Percentiles rank a stretch among this genome's conserved stretches.
These are phyloP conservation scores for Galerina sulciceps DNA, from an alignment of 768 basidiomycete species.

Conservation along the genomic window DNA sequence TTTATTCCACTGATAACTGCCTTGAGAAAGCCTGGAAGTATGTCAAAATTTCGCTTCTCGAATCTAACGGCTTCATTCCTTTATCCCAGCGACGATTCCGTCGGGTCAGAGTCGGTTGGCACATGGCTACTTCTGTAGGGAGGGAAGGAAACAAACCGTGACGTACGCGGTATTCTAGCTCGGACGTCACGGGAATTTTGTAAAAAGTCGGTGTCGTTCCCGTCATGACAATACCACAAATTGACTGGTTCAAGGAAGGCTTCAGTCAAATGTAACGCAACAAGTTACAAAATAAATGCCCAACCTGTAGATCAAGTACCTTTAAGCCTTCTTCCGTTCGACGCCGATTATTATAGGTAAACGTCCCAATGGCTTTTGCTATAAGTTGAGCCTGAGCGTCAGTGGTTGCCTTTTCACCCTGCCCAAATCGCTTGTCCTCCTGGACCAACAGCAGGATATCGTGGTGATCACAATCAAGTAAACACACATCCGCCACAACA, in stretches of 20 bases:
- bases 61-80: slow-evolving; percentile 37
- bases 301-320: slow-evolving; percentile 12
- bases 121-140: slow-evolving; percentile 18
- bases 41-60: slow-evolving; percentile 24
- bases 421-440: slow-evolving; percentile 23
- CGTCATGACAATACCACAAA: slow-evolving; percentile 34
- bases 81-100: slow-evolving; percentile 23
- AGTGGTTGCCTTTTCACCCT: background rate
- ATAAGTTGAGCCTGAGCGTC: slow-evolving; percentile 27
- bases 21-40: slow-evolving; percentile 41
- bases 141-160: slow-evolving; percentile 21
- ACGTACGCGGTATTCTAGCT: slow-evolving; percentile 17
- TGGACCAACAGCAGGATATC: slow-evolving; percentile 31
- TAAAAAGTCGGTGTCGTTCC: slow-evolving; percentile 35
- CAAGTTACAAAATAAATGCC: slow-evolving; percentile 1
- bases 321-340: slow-evolving; percentile 9
- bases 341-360: slow-evolving; percentile 21
- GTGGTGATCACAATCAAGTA: slow-evolving; percentile 25
- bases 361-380: slow-evolving; percentile 27
- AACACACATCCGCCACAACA: slow-evolving; percentile 34
- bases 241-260: slow-evolving; percentile 19
- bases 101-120: slow-evolving; percentile 17
- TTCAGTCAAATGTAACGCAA: background rate
- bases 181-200: slow-evolving; percentile 29
- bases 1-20: too few species aligned